Base-by-base conservation (phyloP, 129 eudicot genomes). In the Artemisia annua region DNA sequence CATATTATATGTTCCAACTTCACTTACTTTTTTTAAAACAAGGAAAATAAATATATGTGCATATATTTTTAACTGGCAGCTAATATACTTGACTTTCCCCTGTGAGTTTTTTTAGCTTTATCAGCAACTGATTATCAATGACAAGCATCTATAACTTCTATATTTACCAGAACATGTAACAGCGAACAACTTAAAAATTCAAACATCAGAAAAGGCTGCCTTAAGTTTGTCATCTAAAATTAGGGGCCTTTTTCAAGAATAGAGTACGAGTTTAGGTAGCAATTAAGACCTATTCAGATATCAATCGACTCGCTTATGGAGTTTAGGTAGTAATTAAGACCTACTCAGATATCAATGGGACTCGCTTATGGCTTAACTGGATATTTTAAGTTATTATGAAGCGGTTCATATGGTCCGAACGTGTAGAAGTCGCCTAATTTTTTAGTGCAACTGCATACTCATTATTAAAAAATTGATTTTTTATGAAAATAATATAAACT, bases 51-150 rank as follows among this genome's bases (percentile, higher is more conserved):
- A 39, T 30, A 58, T 19, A 32, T 13, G 11, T 14, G 16, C 63
- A 44, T 11, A 7, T 24, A 67, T 15, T 43, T 62, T 73, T 16
- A 61, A 60, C 50, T 1, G 15, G 20, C 62, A 7, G 8, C 44
- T 48, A 61, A 11, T 7, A 46, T 94, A 94, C 79, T 79, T 90
- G 22, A 88, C 88, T 82, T 78, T 86, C 28, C 97, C 97, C 98
- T 94, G 88, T 39, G 64, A 80, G 55, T 20, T 18, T 13, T 39
- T 64, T 62, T 9, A 55, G 59, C 49, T 20, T 50, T 11, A 43
- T 69, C 73, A 82, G 78, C 58, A 84, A 35, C 66, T 16, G 48
- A 61, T 62, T 52, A 74, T 50, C 35, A 59, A 48, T 14, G 28
- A 51, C 17, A 69, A 61, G 16, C 65, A 70, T 60, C 35, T 60